These are phyloP conservation scores for Penium margaritaceum DNA, from an alignment of 139 green algal species.

Conservation along the genomic window DNA sequence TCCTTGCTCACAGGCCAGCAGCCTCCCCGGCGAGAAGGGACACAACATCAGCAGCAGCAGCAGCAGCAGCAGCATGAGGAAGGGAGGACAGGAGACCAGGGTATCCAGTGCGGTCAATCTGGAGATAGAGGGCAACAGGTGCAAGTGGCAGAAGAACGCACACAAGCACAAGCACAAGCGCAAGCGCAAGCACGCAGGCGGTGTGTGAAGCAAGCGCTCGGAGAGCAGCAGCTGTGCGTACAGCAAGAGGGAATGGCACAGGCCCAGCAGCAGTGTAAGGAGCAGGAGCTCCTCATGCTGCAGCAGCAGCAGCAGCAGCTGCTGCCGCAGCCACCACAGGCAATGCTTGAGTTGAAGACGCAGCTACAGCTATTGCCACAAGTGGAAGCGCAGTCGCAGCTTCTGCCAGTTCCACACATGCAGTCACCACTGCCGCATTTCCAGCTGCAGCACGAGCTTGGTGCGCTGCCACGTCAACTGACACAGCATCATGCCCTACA, in stretches of 20 bases:
- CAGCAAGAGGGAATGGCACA: background rate
- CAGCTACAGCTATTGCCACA: too few species aligned
- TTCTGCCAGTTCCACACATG: too few species aligned
- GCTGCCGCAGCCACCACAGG: background rate
- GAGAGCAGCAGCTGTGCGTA: background rate
- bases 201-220: background rate
- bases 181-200: background rate
- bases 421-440: background rate
- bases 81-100: background rate
- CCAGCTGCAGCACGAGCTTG: background rate
- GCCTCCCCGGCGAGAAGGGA: too few species aligned
- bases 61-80: background rate
- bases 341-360: too few species aligned
- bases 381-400: too few species aligned
- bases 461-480: too few species aligned
- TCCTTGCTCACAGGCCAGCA: background rate
- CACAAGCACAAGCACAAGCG: background rate
- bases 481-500: too few species aligned
- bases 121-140: background rate
- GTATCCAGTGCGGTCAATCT: background rate
- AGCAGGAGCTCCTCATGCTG: background rate
- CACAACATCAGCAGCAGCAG: background rate
- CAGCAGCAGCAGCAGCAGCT: background rate
- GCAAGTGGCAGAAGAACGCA: background rate
- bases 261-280: background rate